Base-by-base conservation (phyloP, 306 rosid species). In the Fragaria vesca region DNA sequence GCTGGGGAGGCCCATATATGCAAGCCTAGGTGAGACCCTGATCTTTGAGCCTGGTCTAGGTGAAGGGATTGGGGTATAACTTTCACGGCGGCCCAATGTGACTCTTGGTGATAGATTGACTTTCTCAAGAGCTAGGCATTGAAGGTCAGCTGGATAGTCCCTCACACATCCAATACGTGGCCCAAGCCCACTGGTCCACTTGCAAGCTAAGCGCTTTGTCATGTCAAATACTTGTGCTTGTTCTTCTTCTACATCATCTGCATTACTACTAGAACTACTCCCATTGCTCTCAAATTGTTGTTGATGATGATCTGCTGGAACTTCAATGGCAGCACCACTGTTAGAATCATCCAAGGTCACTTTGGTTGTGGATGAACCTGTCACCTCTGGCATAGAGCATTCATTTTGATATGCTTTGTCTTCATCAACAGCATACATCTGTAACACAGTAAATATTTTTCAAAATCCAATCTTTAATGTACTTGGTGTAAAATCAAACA, bases 111-210 rank as follows among this genome's bases (percentile, higher is more conserved):
- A 84, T 38, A 85, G 75, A 32, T 87, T 87, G 73, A 85, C 85
- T 55, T 80, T 86, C 54, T 87, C 87, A 20, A 87, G 70, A 36
- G 91, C 87, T n/a, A 52, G 78, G 38, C 12, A 66, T n/a, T 82
- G 87, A 8, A 87, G 80, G 66, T 82, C 78, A 6, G 60, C 32
- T 8, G 91, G 91, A 58, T 85, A 85, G 76, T 87, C 87, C 38
- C 84, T 71, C 46, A 85, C 88, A 58, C 91, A 87, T 10, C 88
- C 91, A 45, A 87, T 87, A 40, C 91, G 81, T 46, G 91, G 84
- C 42, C 88, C 88, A 55, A 80, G 50, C 5, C 87, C 85, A 62
- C 83, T 82, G 17, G 83, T 42, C 88, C 88, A 87, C 17, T 77
- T 87, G 85, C 91, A 85, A 16, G 88, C 74, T 83, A 82, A 12